Base-by-base conservation (phyloP, 2,329 filamentous ascomycete genomes). In the Phialocephala sp. region DNA sequence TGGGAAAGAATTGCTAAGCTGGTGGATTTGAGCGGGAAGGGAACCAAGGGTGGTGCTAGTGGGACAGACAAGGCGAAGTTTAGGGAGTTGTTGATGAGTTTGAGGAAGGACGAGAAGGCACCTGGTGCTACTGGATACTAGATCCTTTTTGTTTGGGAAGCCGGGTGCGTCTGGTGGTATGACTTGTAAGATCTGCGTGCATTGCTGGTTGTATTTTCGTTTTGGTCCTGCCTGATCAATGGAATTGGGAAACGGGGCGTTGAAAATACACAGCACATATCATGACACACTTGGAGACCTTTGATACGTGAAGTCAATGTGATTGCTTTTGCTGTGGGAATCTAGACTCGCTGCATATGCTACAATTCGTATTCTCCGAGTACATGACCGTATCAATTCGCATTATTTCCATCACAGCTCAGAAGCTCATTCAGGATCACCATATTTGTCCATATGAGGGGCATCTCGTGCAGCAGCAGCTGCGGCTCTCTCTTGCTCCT, bases 1-100 rank as follows among this genome's bases (percentile, higher is more conserved):
- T 99, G 95, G 95, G 95, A 99, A 82, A 90, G 95, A 72, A 98
- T 99, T 76, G 91, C 94, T 27, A 99, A 98, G 83, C 80, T 99
- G 73, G 94, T 98, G n/a, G 95, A 99, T 80, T 81, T 99, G 71
- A 97, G 93, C 75, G 95, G 95, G 68, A 99, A 98, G 82, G 93
- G 94, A 15, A 82, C 87, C 66, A 91, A 89, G 79, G 94, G 94
- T 65, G 94, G 94, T 76, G 93, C 92, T 52, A 89, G 89, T 67
- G 94, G 94, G 55, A 96, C 92, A 67, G 94, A 94, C 74, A 99
- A 99, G 86, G 93, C 96, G 79, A 92, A 93, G 70, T 98, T 99
- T 86, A 89, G 95, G 72, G 94, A 98, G 81, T 76, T 98, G 76
- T 82, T 99, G 74, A 80, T 94, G 73, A 94, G 89, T 78, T 81